Conservation (phyloP, 495 filamentous ascomycete species). For the Penicillium lividum region DNA sequence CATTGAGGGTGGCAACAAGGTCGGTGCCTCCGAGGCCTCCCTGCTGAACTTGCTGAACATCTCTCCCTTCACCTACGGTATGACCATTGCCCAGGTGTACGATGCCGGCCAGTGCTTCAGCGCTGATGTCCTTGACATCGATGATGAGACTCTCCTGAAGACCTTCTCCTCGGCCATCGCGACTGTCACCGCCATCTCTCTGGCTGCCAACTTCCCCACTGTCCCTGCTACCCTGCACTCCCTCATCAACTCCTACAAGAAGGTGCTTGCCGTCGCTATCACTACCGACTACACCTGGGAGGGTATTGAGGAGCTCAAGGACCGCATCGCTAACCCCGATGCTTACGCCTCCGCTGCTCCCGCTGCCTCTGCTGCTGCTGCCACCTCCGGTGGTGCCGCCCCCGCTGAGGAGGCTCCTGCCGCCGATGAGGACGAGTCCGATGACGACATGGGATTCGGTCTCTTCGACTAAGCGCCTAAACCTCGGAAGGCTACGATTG, state of each 20-base stretch:
- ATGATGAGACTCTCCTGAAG: constrained; percentile 87
- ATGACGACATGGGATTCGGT: constrained; percentile 57
- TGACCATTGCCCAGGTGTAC: constrained; percentile 94
- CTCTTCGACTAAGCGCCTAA: constrained; percentile 56
- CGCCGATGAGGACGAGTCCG: constrained; percentile 54
- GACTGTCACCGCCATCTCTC: constrained; percentile 86
- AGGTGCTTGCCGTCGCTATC: constrained; percentile 84
- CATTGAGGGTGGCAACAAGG: constrained; percentile 87
- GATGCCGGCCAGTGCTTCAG: constrained; percentile 91
- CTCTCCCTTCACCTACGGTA: constrained; percentile 99
- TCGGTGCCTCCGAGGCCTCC: constrained; percentile 97
- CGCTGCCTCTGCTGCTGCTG: constrained; percentile 56
- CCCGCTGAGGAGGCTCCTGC: constrained; percentile 51
- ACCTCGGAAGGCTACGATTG: constrained; percentile 32
- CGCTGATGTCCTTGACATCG: constrained; percentile 82
- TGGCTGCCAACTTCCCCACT: constrained; percentile 92
- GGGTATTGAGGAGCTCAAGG: constrained; percentile 95
- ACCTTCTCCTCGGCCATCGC: constrained; percentile 77
- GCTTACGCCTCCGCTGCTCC: constrained; percentile 84
- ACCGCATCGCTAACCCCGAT: constrained; percentile 97
- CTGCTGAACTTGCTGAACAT: constrained; percentile 99
- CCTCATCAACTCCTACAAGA: constrained; percentile 96
- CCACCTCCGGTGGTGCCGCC: constrained; percentile 48
- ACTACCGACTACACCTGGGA: constrained; percentile 93
- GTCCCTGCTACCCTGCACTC: constrained; percentile 96